Evolutionary conservation across 208 protist genomes (phyloP).

Genomic region (Willaertia magna): DNA sequence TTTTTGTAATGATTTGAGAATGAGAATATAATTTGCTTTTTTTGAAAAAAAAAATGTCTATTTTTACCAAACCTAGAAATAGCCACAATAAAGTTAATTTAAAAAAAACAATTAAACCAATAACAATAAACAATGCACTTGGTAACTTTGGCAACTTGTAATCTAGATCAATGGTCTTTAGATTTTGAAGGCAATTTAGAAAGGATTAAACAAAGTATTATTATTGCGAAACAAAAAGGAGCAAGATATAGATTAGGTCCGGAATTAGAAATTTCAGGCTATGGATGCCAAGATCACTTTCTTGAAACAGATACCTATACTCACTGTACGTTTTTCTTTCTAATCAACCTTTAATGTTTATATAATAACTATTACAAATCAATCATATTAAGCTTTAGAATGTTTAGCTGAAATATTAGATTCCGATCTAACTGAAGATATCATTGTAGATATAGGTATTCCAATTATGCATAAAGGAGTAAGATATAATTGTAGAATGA

Average conservation of each 20-base stretch:
- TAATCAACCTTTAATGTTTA: neutral
- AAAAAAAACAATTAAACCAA: neutral
- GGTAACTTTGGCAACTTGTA: constrained; percentile 47
- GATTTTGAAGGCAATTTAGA: constrained; percentile 56
- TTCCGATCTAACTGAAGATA: constrained; percentile 30
- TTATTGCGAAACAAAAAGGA: constrained; percentile 33
- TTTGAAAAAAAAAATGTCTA: no score
- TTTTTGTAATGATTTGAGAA: no score
- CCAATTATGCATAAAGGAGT: constrained; percentile 35
- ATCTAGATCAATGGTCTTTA: constrained; percentile 65
- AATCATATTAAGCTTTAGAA: neutral
- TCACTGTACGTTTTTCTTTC: constrained; percentile 9
- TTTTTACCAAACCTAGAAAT: no score
- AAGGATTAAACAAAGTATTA: constrained; percentile 42
- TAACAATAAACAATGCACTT: neutral
- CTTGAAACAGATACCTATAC: constrained; percentile 51
- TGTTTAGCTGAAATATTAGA: constrained; percentile 11
- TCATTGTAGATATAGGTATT: constrained; percentile 58
- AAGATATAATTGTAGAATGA: constrained; percentile 59
- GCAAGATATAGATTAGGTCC: constrained; percentile 24
- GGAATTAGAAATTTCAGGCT: constrained; percentile 49
- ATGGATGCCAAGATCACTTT: constrained; percentile 69
- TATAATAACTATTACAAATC: neutral
- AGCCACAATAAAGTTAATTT: neutral
- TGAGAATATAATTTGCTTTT: no score